A percentile compares a stretch with the other conserved stretches of the same genome.
Evolutionary conservation across 1,139 yeast species (phyloP).

Genomic region (Hansenula sp.): DNA sequence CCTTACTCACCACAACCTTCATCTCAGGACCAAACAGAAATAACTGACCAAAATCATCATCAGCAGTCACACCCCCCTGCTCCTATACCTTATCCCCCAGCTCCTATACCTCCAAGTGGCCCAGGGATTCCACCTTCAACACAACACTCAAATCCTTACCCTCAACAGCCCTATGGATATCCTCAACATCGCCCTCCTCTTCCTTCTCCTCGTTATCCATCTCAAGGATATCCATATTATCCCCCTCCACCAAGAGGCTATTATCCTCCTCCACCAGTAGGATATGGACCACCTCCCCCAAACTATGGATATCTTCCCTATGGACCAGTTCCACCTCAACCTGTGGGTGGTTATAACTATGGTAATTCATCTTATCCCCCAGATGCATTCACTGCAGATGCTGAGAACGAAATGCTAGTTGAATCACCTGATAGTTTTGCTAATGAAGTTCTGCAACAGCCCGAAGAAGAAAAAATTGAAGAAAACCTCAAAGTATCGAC

Average conservation of each 20-base stretch:
- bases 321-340: conserved; percentile 2
- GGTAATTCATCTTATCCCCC: neutral
- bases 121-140: no score
- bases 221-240: neutral
- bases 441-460: neutral
- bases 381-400: neutral
- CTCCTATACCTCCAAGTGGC: neutral
- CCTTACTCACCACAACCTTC: conserved; percentile 3
- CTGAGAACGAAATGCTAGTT: neutral
- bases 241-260: conserved; percentile 1
- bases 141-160: neutral
- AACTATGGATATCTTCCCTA: neutral
- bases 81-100: no score
- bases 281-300: neutral
- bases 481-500: neutral
- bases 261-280: conserved; percentile 1
- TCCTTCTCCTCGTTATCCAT: conserved; percentile 1
- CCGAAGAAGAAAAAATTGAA: neutral
- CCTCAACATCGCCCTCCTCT: neutral
- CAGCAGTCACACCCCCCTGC: no score
- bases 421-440: neutral
- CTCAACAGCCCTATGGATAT: neutral
- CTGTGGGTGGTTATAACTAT: neutral
- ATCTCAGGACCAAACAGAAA: neutral
- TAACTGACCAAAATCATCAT: neutral